Evolutionary conservation across 1,284 basidiomycete genomes (phyloP).

Genomic region (Xanthoconium separans): DNA sequence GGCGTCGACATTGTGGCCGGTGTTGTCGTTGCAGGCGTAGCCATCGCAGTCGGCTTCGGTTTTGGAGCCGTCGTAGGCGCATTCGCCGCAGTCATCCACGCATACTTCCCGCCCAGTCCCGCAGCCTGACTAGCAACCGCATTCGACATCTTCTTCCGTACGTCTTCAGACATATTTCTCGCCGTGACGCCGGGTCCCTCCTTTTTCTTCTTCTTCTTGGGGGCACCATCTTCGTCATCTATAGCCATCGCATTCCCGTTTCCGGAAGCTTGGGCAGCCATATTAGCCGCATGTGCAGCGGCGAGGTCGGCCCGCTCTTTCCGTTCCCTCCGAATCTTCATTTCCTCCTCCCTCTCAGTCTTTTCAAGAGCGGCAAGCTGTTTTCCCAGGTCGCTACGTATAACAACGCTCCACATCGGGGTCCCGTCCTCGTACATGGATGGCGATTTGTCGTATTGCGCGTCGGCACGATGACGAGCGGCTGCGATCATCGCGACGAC

Average conservation of each 20-base stretch:
- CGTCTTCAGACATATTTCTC: constrained; percentile 84
- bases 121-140: constrained; percentile 84
- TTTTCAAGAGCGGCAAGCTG: constrained; percentile 72
- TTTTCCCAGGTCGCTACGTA: constrained; percentile 73
- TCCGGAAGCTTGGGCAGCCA: constrained; percentile 56
- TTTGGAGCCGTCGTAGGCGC: constrained; percentile 47
- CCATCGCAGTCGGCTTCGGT: constrained; percentile 36
- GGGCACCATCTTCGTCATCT: constrained; percentile 44
- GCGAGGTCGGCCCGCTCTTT: constrained; percentile 72
- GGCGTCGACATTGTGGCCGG: constrained; percentile 36
- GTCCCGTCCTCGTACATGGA: constrained; percentile 59
- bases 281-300: constrained; percentile 59
- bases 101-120: constrained; percentile 76
- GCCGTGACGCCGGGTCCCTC: constrained; percentile 82
- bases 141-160: constrained; percentile 86
- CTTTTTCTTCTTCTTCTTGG: constrained; percentile 82
- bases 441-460: constrained; percentile 68
- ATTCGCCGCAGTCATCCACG: constrained; percentile 78
- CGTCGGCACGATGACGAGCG: constrained; percentile 65
- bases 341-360: constrained; percentile 80
- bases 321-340: constrained; percentile 65
- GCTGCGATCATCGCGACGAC: constrained; percentile 70
- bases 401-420: constrained; percentile 78
- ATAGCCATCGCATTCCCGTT: constrained; percentile 26
- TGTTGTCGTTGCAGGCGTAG: constrained; percentile 24